Conservation (phyloP, 345 rosid genomes). For the Salix dunnii region DNA sequence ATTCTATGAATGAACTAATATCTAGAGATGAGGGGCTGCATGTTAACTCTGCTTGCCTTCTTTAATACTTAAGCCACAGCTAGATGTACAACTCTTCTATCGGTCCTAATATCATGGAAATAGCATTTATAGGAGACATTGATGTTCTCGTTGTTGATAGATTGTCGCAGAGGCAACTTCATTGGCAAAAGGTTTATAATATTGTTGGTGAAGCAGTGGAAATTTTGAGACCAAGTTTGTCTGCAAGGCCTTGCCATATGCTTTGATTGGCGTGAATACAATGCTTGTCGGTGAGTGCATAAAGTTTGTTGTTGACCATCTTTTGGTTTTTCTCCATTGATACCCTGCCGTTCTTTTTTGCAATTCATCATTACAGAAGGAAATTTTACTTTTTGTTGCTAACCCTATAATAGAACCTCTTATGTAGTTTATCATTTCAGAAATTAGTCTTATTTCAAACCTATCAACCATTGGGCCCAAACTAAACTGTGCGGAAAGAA, state of each 20-base stretch:
- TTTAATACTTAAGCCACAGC: too few species aligned
- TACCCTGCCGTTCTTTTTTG: not conserved
- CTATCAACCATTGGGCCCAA: too few species aligned
- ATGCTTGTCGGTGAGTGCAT: slow-evolving; percentile 86
- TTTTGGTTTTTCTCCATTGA: slow-evolving; percentile 43
- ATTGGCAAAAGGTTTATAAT: slow-evolving; percentile 53
- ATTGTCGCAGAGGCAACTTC: slow-evolving; percentile 58
- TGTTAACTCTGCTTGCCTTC: too few species aligned
- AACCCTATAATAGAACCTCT: too few species aligned
- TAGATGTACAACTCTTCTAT: not conserved
- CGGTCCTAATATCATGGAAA: not conserved
- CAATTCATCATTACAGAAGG: not conserved
- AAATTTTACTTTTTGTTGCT: too few species aligned
- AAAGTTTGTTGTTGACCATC: slow-evolving; percentile 95
- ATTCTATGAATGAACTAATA: too few species aligned
- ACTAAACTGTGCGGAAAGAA: too few species aligned
- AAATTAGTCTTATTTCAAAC: too few species aligned
- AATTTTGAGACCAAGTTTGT: slow-evolving; percentile 80
- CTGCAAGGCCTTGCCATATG: slow-evolving; percentile 92
- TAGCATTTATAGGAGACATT: not conserved
- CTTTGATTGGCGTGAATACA: slow-evolving; percentile 84
- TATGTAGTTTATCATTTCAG: too few species aligned
- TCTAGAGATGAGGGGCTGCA: slow-evolving; percentile 90
- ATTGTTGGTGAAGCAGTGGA: slow-evolving; percentile 74
- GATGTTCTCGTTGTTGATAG: slow-evolving; percentile 29